Evolutionary conservation across 768 basidiomycete species (phyloP), one percentile per base, ranked within the genome.

Genomic region (Rhodotorula diobovata): DNA sequence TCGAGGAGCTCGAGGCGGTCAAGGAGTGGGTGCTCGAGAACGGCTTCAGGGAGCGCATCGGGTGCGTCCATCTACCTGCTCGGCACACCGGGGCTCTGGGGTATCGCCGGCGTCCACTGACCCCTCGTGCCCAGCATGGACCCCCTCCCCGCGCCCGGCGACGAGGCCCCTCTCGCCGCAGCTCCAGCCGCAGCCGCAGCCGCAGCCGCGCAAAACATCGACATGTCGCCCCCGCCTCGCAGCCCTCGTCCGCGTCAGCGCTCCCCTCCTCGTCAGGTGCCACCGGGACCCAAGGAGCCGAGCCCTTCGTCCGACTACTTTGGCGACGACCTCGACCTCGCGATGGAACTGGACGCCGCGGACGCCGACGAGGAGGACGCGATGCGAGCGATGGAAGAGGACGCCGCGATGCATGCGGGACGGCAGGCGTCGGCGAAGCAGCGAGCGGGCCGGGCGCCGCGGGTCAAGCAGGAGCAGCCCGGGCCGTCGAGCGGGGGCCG

Each of bases 1-100:
- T 73, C 43, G 68, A 73, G 53, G 72, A 73, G 58, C 28, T 66
- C 11, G 56, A 69, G 25, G 56, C 41, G 4, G 41, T 43, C 18
- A n/a, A 32, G 0, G 64, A 66, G 46, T 59, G 61, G 68, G 14
- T 15, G 25, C 23, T 73, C 28, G 72, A 73, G 55, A 62, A 62
- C 46, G 10, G n/a, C 4, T 37, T 73, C 3, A 39, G 72, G 2
- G 30, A 25, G 15, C 37, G 68, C 14, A 28, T 73, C 1, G 45
- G 61, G 72, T 73, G 23, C 56, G 67, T 37, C 12, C 54, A n/a
- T 9, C 51, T 32, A n/a, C 34, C 20, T 10, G n/a, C 53, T 32
- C 12, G n/a, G 30, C 9, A 12, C 20, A 12, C n/a, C n/a, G n/a
- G n/a, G 11, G 6, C 53, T 34, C 23, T 53, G 9, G n/a, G 5